Conservation (phyloP, 23 red algal genomes). For the Gracilariopsis chorda region DNA sequence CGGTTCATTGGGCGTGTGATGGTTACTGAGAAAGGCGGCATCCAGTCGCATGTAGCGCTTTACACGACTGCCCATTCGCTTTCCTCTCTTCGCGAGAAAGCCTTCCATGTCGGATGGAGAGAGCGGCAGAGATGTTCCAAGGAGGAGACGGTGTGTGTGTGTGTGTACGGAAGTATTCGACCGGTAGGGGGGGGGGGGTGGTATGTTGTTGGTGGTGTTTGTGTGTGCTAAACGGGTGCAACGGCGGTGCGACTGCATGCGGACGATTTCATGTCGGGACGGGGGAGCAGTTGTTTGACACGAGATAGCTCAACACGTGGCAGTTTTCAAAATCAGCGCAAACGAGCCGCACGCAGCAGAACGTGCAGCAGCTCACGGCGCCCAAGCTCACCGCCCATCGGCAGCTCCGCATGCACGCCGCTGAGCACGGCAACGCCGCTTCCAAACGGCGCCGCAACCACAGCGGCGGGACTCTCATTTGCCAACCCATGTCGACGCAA, state of each 20-base stretch:
- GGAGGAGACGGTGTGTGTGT: no score
- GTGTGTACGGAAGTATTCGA: no score
- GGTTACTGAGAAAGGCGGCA: constrained; percentile 37
- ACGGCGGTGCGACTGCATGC: no score
- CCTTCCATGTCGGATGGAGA: constrained; percentile 37
- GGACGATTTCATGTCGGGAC: no score
- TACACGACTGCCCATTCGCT: constrained; percentile 57
- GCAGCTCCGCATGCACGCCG: constrained; percentile 10
- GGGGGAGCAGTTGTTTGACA: no score
- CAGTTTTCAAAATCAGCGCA: no score
- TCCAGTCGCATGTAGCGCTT: constrained; percentile 60
- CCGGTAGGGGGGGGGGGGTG: no score
- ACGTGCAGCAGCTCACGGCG: not conserved
- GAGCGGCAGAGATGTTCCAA: no score
- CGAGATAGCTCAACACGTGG: no score
- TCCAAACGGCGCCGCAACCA: not conserved
- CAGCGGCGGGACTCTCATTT: not conserved
- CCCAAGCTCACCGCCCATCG: not conserved
- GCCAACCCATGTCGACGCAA: not conserved
- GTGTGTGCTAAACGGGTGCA: no score
- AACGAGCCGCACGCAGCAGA: not conserved
- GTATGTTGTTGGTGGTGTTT: no score
- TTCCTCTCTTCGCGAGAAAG: constrained; percentile 42
- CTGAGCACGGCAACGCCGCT: not conserved
- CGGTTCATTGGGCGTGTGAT: not conserved